Conservation (phyloP, 2,329 filamentous ascomycete species). For the Chaetomiaceae sp. region DNA sequence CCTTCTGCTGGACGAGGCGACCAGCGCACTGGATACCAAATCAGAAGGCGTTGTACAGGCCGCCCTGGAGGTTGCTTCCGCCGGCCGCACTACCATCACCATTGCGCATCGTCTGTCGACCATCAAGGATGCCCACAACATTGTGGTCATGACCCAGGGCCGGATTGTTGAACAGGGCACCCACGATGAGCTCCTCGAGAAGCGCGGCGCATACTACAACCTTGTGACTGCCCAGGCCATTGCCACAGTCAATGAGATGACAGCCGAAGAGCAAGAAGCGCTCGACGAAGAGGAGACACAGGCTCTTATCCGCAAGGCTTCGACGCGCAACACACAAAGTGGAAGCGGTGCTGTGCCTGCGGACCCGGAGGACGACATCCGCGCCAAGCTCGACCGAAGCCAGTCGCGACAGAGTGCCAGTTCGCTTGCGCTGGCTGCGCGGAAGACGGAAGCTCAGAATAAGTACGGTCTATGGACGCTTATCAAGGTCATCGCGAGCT, state of each 20-base stretch:
- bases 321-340: conserved; percentile 34
- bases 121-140: conserved; percentile 91
- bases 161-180: conserved; percentile 89
- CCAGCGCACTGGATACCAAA: conserved; percentile 87
- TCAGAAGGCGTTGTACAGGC: conserved; percentile 93
- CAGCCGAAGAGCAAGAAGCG: conserved; percentile 47
- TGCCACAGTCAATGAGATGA: conserved; percentile 53
- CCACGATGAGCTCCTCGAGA: conserved; percentile 72
- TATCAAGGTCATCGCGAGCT: conserved; percentile 72
- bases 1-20: conserved; percentile 90
- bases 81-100: conserved; percentile 88
- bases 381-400: conserved; percentile 52
- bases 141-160: conserved; percentile 85
- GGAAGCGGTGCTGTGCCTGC: conserved; percentile 33
- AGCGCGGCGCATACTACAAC: conserved; percentile 69
- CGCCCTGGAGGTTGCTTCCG: conserved; percentile 78
- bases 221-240: conserved; percentile 88
- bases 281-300: conserved; percentile 52
- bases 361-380: conserved; percentile 61
- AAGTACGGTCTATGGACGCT: conserved; percentile 71
- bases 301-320: conserved; percentile 46
- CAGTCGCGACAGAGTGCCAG: conserved; percentile 59
- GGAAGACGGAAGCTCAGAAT: conserved; percentile 40
- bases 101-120: conserved; percentile 95
- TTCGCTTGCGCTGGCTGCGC: conserved; percentile 62